Conservation (phyloP, 1,284 basidiomycete species). For the Cryptococcus neoformans region DNA sequence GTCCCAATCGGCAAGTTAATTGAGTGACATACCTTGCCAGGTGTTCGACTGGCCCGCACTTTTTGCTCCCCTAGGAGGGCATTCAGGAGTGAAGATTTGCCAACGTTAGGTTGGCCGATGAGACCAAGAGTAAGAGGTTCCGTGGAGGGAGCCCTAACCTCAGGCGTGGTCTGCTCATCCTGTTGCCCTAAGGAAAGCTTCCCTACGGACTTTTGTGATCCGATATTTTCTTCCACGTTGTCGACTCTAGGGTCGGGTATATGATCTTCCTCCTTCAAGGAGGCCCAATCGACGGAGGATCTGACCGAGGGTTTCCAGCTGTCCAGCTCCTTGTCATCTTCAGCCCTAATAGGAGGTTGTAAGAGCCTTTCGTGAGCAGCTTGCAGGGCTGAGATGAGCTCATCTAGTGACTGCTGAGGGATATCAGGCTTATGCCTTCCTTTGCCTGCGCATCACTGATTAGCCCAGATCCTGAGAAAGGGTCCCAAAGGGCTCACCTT, state of each 20-base stretch:
- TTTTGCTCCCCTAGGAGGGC: constrained; percentile 78
- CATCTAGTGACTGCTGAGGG: constrained; percentile 53
- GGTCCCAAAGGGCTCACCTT: constrained; percentile 2
- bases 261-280: background rate
- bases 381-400: constrained; percentile 65
- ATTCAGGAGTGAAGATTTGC: constrained; percentile 87
- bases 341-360: constrained; percentile 62
- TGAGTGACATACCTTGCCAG: constrained; percentile 62
- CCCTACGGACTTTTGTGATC: too few species aligned
- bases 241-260: too few species aligned
- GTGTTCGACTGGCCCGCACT: constrained; percentile 82
- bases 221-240: too few species aligned
- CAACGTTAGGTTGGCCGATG: constrained; percentile 92
- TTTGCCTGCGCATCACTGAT: constrained; percentile 10
- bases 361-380: constrained; percentile 66
- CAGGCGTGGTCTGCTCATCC: background rate
- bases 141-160: constrained; percentile 45
- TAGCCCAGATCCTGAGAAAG: background rate
- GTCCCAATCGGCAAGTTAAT: background rate
- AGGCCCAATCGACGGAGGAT: constrained; percentile 64
- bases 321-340: constrained; percentile 55
- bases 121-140: constrained; percentile 75
- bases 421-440: constrained; percentile 61
- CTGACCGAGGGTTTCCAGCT: constrained; percentile 67
- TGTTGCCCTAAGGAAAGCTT: too few species aligned